Base-by-base conservation (phyloP, 306 rosid species). In the Cucurbita pepo region DNA sequence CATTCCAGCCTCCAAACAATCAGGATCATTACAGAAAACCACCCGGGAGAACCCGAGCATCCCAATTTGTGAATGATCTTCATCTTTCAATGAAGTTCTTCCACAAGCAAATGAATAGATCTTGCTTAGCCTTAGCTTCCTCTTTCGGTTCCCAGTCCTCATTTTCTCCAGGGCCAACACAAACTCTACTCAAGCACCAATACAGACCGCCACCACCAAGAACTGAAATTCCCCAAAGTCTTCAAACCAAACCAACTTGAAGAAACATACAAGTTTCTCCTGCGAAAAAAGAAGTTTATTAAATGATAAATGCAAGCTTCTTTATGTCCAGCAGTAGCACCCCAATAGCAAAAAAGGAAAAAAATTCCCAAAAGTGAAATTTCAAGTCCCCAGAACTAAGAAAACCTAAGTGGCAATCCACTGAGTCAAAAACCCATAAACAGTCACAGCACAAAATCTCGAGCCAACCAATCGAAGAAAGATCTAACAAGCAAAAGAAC, bases 91-190 rank as follows among this genome's bases (percentile, higher is more conserved):
- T 10, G 95, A 82, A 14, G 79, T 50, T 86, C 65, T 89, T 21
- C 96, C 85, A 51, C 99, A 89, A 14, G 84, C 80, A 51, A 94
- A 91, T 14, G 98, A 69, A 77, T 90, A 94, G 84, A 94, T 83
- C 86, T 94, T 94, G 85, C 97, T 91, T 4, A 94, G 57, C 76
- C 50, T 85, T 73, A 94, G 76, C 86, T 79, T 84, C 78, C 76
- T 87, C 80, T 71, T 83, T 8, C 47, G 48, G 45, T 61, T 61
- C 22, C 55, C 90, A 59, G 92, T 78, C 84, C 45, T 72, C 96
- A 87, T 86, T 63, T 70, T 82, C 30, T 70, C 21, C 58, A 30
- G n/a, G 16, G 22, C 38, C 51, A 74, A 47, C 48, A 74, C 47
- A 43, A 34, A 58, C 19, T 18, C 19, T 47, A 18, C 34, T 30